phyloP scores from a whole-genome alignment of 2,329 filamentous ascomycete species.

The Penicillium carneum region DNA sequence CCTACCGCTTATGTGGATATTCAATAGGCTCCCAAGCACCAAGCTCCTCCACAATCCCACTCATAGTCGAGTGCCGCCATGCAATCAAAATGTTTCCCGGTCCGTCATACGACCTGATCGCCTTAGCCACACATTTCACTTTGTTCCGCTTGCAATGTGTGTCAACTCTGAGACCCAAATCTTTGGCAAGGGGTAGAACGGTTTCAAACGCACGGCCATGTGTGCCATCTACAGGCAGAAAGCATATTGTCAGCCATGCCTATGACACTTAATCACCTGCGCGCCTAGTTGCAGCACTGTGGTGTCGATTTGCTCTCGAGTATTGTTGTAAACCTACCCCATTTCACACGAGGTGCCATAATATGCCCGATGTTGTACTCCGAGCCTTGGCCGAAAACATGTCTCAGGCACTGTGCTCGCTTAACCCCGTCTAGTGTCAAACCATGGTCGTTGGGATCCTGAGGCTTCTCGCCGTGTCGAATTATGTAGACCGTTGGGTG shows the following conservation, averaged over 20 bases:
- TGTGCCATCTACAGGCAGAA: slow-evolving; percentile 24
- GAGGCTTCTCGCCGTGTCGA: slow-evolving; percentile 43
- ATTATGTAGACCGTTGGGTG: slow-evolving; percentile 41
- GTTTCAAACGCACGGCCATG: slow-evolving; percentile 35
- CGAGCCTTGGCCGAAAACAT: slow-evolving; percentile 37
- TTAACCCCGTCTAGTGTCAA: slow-evolving; percentile 36
- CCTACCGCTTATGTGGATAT: slow-evolving; percentile 41
- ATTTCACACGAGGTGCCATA: slow-evolving; percentile 38
- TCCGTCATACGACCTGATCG: slow-evolving; percentile 32
- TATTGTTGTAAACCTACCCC: slow-evolving; percentile 27
- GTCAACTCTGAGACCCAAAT: slow-evolving; percentile 40
- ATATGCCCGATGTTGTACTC: slow-evolving; percentile 40
- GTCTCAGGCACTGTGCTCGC: slow-evolving; percentile 41
- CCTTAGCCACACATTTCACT: slow-evolving; percentile 33
- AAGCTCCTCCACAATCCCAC: slow-evolving; percentile 32
- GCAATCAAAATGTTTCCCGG: slow-evolving; percentile 41
- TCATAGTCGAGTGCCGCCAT: slow-evolving; percentile 41
- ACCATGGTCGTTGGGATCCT: slow-evolving; percentile 33
- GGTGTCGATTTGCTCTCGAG: not conserved
- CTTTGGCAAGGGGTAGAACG: slow-evolving; percentile 38
- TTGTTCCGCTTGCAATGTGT: slow-evolving; percentile 38
- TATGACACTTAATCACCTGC: not conserved
- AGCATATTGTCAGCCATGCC: slow-evolving; percentile 8
- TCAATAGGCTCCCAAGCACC: slow-evolving; percentile 32
- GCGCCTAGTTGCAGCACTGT: not conserved